These are phyloP conservation scores for Sesbania bispinosa DNA, from an alignment of 306 rosid genomes.

Conservation along the genomic window DNA sequence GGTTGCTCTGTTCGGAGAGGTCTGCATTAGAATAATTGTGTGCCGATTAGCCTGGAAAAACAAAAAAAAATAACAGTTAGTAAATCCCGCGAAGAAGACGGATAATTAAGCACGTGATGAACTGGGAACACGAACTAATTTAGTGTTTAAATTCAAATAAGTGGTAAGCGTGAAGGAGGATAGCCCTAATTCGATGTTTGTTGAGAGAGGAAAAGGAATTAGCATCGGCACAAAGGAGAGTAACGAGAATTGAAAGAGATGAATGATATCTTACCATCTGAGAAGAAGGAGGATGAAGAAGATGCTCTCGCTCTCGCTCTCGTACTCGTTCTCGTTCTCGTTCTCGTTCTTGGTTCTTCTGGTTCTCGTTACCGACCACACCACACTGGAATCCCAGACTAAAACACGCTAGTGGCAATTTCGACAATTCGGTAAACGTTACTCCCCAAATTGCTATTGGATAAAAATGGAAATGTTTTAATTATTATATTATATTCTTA, in stretches of 20 bases:
- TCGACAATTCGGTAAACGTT: too few relatives aligned
- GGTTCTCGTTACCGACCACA: not conserved
- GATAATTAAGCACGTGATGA: not conserved
- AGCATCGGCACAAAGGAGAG: not conserved
- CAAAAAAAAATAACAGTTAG: slow-evolving; percentile 2
- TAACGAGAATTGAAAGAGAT: not conserved
- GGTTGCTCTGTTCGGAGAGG: slow-evolving; percentile 75
- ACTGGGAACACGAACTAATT: not conserved
- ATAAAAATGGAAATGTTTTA: too few relatives aligned
- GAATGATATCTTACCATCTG: slow-evolving; percentile 12
- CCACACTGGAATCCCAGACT: not conserved
- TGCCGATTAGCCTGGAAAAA: slow-evolving; percentile 75
- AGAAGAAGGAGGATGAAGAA: not conserved
- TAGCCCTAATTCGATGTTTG: slow-evolving; percentile 1
- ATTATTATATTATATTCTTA: too few relatives aligned
- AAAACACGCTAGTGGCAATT: not conserved
- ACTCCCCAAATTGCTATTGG: too few relatives aligned
- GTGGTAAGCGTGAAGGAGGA: not conserved
- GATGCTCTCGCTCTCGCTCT: not conserved
- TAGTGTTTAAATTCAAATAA: not conserved
- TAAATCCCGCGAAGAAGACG: not conserved
- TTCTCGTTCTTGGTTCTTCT: not conserved
- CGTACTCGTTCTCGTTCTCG: not conserved
- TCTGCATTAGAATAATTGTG: slow-evolving; percentile 93
- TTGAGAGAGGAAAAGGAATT: not conserved